A percentile compares a stretch with the other conserved stretches of the same genome.
These are phyloP conservation scores for Apiospora marii DNA, from an alignment of 2,329 filamentous ascomycete genomes.

Conservation along the genomic window DNA sequence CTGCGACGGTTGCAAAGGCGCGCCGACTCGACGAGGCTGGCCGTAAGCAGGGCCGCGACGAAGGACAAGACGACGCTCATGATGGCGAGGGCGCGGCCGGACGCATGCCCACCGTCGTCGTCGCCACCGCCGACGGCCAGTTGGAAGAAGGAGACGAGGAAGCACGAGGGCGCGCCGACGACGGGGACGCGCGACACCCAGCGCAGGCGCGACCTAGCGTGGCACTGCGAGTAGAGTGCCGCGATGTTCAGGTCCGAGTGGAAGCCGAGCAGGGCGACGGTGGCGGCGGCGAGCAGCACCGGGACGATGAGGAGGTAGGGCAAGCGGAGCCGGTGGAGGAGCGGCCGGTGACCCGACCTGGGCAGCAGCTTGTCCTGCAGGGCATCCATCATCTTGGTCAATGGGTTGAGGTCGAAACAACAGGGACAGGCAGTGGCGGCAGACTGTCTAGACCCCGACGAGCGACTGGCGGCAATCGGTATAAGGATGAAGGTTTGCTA, in stretches of 20 bases:
- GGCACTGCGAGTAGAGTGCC: conserved; percentile 62
- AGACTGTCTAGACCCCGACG: background rate
- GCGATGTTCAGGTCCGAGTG: conserved; percentile 57
- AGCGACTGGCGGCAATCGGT: background rate
- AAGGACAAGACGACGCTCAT: conserved; percentile 54
- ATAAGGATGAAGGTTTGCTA: background rate
- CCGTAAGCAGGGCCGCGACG: conserved; percentile 56
- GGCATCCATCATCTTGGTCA: background rate
- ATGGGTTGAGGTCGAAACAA: background rate
- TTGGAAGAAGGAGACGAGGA: conserved; percentile 58
- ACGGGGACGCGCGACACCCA: conserved; percentile 53
- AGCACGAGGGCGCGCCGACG: conserved; percentile 56
- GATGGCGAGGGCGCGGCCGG: conserved; percentile 49
- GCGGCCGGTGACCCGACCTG: conserved; percentile 44
- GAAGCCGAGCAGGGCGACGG: conserved; percentile 50
- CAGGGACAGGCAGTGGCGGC: background rate
- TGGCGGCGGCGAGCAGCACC: conserved; percentile 54
- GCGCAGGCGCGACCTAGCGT: conserved; percentile 55
- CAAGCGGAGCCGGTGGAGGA: conserved; percentile 61
- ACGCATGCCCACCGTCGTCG: conserved; percentile 30
- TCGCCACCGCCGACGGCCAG: conserved; percentile 39
- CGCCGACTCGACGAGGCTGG: conserved; percentile 58
- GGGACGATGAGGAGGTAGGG: conserved; percentile 61
- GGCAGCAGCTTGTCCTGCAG: conserved; percentile 5
- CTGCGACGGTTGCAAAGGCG: conserved; percentile 47